Base-by-base conservation (phyloP, 2,329 filamentous ascomycete species). In the Sporothrix pseudoabietina region DNA sequence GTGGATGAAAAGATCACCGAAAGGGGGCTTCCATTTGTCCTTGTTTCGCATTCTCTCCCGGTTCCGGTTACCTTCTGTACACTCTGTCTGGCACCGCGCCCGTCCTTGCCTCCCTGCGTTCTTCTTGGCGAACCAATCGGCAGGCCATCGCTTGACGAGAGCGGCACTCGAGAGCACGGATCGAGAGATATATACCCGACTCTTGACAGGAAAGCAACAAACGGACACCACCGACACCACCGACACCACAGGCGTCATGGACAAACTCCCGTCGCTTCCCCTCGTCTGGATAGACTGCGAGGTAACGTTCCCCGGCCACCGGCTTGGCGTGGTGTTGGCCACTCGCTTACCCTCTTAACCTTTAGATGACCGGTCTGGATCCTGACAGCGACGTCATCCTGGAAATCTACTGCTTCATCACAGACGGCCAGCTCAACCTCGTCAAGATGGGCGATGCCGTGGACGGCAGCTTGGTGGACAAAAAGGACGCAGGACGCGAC, bases 321-420 rank as follows among this genome's bases (percentile, higher is more conserved):
- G 44, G 12, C 44, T 4, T 49, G 44, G 32, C 19, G 4, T 35
- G 16, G 10, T 39, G 22, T 49, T 26, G 57, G 30, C 30, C 44
- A 22, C 19, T 14, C 26, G 26, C 26, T 26, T 26, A 26, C 26
- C 26, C 26, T 26, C 26, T 26, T 32, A 16, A 65, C 32, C 12
- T 59, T 44, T 2, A 97, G 94, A 99, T 99, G 96, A 98, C 94
- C 44, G 94, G 94, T 30, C 87, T 97, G 8, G 87, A 97, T 81
- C 86, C 90, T 1, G 88, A 92, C 74, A 89, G 85, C 44, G 95
- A 98, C 79, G 90, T 91, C 72, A 96, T 98, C 79, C 89, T 98
- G 79, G 94, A 97, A 78, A 92, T 98, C 73, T 95, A 92, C 82
- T 98, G 94, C 83, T 91, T 97, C 82, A 88, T 99, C 80, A 99